Evolutionary conservation across 2,329 filamentous ascomycete genomes (phyloP), one percentile per base, ranked within the genome.

Genomic region (Phialophora verrucosa): DNA sequence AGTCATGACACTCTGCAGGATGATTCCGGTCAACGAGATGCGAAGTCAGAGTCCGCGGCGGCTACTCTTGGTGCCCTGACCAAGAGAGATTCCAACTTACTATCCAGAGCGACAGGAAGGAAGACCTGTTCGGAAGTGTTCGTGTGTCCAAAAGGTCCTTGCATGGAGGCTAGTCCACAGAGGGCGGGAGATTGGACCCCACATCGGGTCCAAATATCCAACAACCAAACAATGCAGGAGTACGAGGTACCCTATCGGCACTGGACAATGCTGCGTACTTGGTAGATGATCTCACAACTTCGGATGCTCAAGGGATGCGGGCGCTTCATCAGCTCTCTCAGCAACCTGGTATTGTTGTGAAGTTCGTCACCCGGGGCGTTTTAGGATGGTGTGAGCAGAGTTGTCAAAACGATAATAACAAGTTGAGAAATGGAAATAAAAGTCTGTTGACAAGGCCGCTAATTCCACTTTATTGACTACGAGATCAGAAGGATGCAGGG

Each of bases 101-200:
- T 27, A 27, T 8, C 5, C 1, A 31, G 29, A 29, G n/a, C 8
- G 20, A 4, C 23, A 27, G 49, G 14, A 3, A 4, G 20, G 49
- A 44, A 17, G 38, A 44, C 38, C 14, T 7, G 3, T 44, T 44
- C 38, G 17, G 38, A 17, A 20, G 14, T 8, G 3, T 51, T 51
- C 49, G 49, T 5, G 49, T n/a, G 14, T 3, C 49, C 49, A 51
- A 17, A 51, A 51, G 25, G 49, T 51, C 49, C 49, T 51, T 51
- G 49, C 49, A 51, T 51, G 23, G n/a, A 25, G 10, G 49, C 49
- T 51, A 51, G 49, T n/a, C 49, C 27, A 29, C 49, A 3, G 1
- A 17, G 14, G 11, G 49, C 23, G 23, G 49, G 38, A 44, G 38
- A 44, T 20, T 44, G 17, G 14, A 44, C 38, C n/a, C 38, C 17